phyloP scores from a whole-genome alignment of 352 stramenopile genomes.

The Blastocystis sp. region DNA sequence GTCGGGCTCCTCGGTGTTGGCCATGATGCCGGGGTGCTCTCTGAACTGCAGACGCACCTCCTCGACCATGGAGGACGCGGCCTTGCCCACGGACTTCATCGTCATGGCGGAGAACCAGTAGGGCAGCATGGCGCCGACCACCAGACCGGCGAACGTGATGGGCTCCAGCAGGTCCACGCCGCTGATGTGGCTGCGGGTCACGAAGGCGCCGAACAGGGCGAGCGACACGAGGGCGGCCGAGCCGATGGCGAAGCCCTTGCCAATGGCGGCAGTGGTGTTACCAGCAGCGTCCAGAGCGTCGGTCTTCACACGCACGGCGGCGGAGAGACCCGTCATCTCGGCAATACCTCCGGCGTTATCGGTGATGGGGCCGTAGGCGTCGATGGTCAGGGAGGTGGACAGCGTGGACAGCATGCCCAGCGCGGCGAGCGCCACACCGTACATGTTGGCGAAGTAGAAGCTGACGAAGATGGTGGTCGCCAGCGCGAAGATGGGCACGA shows the following conservation, averaged over 20 bases:
- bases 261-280: constrained; percentile 98
- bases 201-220: constrained; percentile 94
- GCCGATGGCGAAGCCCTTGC: constrained; percentile 98
- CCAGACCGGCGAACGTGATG: constrained; percentile 94
- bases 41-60: constrained; percentile 98
- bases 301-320: constrained; percentile 95
- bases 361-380: constrained; percentile 97
- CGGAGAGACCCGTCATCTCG: constrained; percentile 94
- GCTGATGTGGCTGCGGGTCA: constrained; percentile 89
- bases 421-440: constrained; percentile 90
- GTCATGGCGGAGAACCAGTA: constrained; percentile 99
- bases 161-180: constrained; percentile 80
- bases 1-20: constrained; percentile 75
- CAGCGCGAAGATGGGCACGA: constrained; percentile 96
- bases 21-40: constrained; percentile 84
- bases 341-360: constrained; percentile 98
- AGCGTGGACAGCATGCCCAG: constrained; percentile 98
- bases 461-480: constrained; percentile 93
- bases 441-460: constrained; percentile 93
- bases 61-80: constrained; percentile 98
- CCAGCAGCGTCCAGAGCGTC: constrained; percentile 96
- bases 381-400: constrained; percentile 94
- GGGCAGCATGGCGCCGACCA: constrained; percentile 98
- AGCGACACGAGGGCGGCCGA: constrained; percentile 96
- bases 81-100: constrained; percentile 97